phyloP scores from a whole-genome alignment of 805 yeast species.

The Candida ficus region DNA sequence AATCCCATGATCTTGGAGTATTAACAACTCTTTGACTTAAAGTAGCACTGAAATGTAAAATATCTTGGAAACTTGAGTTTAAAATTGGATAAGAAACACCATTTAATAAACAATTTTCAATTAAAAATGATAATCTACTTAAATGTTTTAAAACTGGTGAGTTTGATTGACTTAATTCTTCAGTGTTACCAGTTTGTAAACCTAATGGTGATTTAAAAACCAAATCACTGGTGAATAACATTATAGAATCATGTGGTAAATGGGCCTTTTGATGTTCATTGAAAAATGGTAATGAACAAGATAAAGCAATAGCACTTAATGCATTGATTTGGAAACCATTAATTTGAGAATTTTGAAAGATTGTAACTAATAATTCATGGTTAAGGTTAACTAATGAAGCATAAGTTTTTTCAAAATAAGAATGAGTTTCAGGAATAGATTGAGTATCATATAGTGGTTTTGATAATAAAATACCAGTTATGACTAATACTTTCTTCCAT shows the following conservation, averaged over 20 bases:
- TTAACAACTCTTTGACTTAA: constrained; percentile 7
- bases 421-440: constrained; percentile 25
- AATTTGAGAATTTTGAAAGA: constrained; percentile 8
- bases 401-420: constrained; percentile 36
- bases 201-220: constrained; percentile 22
- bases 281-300: constrained; percentile 20
- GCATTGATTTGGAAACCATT: constrained; percentile 22
- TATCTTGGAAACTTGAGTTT: constrained; percentile 11
- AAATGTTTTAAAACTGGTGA: constrained; percentile 44
- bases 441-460: constrained; percentile 29
- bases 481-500: constrained; percentile 41
- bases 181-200: constrained; percentile 4
- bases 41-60: constrained; percentile 11
- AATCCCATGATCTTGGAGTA: constrained; percentile 29
- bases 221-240: constrained; percentile 15
- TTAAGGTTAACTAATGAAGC: constrained; percentile 26
- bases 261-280: constrained; percentile 12
- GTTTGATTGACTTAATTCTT: constrained; percentile 2
- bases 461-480: constrained; percentile 37
- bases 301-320: constrained; percentile 10
- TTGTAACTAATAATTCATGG: constrained; percentile 20
- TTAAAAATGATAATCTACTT: constrained; percentile 41
- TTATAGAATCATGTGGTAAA: constrained; percentile 18
- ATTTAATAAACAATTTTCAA: constrained; percentile 32
- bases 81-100: constrained; percentile 16